Base-by-base conservation (phyloP, 1,284 basidiomycete genomes). In the Macrocybe sp. region DNA sequence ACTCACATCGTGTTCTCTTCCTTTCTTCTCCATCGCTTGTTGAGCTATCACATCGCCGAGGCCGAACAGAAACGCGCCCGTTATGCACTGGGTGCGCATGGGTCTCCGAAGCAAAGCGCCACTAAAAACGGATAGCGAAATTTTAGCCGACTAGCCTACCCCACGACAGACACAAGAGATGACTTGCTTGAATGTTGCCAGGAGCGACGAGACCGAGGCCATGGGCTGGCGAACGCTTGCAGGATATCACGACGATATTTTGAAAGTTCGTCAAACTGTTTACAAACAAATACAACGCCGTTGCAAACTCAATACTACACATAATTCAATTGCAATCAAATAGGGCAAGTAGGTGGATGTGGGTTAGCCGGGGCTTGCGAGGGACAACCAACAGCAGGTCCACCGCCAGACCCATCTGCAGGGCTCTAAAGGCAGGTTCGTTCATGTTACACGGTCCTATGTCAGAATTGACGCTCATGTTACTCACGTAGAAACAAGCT, bases 41-140 rank as follows among this genome's bases (percentile, higher is more conserved):
- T 93, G 91, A 0, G 91, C 89, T 34, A 93, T 75, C 1, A 89
- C 58, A 60, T 94, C 92, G n/a, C 89, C 91, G 7, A 79, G 68
- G 39, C 84, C 82, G 56, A 90, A 92, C 11, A 92, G 68, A 38
- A 83, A 60, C 1, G 77, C 81, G 1, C 85, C 83, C 0, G 87
- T 87, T 1, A 66, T 65, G 51, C 80, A 85, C 56, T 87, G 84
- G 3, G 80, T 68, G 11, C 78, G 44, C 69, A 86, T 70, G 0
- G 87, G 87, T n/a, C 79, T 71, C 14, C 79, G 76, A 44, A 84
- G 65, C 33, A 89, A 71, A 10, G 76, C 67, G 0, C 80, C 67
- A 60, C 86, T 89, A 62, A n/a, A 14, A 43, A 16, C 31, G 38
- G 22, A 28, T 43, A 28, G 22, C 22, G 22, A 22, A 3, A 22